Evolutionary conservation across 1,284 basidiomycete genomes (phyloP).

Genomic region (Boletus mariae): DNA sequence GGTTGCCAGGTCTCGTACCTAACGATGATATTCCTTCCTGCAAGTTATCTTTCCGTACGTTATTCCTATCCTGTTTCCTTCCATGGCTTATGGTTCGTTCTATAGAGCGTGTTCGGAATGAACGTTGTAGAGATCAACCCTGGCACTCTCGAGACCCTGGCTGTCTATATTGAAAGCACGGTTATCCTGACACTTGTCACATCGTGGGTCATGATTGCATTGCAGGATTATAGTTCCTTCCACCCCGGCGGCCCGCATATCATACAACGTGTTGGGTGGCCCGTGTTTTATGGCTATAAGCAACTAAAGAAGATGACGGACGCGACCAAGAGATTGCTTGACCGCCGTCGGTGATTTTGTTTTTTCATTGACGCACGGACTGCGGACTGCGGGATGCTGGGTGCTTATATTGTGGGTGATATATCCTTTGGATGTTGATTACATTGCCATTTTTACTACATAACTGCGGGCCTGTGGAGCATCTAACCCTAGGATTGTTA

Average conservation of each 20-base stretch:
- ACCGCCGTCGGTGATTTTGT: background rate
- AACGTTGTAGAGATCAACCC: constrained; percentile 40
- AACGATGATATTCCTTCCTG: constrained; percentile 33
- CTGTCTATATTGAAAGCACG: constrained; percentile 41
- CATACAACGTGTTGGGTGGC: constrained; percentile 21
- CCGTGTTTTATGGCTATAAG: constrained; percentile 7
- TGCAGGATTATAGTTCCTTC: constrained; percentile 27
- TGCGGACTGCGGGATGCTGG: background rate
- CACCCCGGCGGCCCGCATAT: constrained; percentile 12
- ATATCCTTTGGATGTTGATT: constrained; percentile 2
- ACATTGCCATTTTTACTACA: background rate
- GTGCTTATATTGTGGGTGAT: background rate
- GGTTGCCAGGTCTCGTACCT: constrained; percentile 28
- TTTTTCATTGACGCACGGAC: background rate
- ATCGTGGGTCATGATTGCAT: constrained; percentile 43
- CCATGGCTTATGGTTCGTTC: background rate
- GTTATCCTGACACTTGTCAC: constrained; percentile 48
- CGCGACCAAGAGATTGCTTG: background rate
- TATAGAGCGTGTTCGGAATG: constrained; percentile 38
- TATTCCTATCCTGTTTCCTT: background rate
- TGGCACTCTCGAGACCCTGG: constrained; percentile 32
- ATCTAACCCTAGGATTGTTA: background rate
- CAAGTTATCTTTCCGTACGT: constrained; percentile 39
- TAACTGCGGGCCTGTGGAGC: background rate
- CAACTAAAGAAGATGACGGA: background rate